These are phyloP conservation scores for Talaromyces ruber DNA, from an alignment of 495 filamentous ascomycete genomes.

Conservation along the genomic window DNA sequence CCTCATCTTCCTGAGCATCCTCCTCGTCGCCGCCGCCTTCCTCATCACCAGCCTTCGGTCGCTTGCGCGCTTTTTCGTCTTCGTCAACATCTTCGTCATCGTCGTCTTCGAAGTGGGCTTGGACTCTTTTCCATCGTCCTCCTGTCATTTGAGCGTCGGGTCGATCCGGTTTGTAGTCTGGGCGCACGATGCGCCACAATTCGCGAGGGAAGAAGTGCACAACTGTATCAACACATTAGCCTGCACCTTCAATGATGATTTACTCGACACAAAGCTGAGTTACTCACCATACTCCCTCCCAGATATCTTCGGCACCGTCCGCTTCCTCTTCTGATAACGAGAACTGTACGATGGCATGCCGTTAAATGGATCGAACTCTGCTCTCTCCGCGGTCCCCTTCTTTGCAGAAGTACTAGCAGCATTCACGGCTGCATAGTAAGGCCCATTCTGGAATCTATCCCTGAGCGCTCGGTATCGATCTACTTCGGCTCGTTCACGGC, in stretches of 20 bases:
- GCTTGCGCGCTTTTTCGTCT: constrained; percentile 20
- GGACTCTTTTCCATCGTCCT: constrained; percentile 15
- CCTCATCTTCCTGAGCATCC: constrained; percentile 22
- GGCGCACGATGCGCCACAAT: constrained; percentile 42
- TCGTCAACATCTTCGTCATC: constrained; percentile 28
- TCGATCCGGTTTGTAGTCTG: constrained; percentile 30
- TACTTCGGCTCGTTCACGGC: constrained; percentile 29
- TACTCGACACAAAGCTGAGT: not conserved
- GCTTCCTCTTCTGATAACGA: constrained; percentile 45
- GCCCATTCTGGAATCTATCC: constrained; percentile 45
- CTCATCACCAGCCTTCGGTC: constrained; percentile 19
- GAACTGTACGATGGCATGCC: constrained; percentile 51
- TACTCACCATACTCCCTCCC: constrained; percentile 42
- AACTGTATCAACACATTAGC: constrained; percentile 21
- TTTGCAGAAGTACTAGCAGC: constrained; percentile 33
- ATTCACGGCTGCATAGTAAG: constrained; percentile 48
- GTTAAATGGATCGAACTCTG: constrained; percentile 48
- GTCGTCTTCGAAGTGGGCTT: constrained; percentile 39
- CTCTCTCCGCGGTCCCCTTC: constrained; percentile 27
- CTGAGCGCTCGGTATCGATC: constrained; percentile 40
- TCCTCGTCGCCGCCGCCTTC: constrained; percentile 29
- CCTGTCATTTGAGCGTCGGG: constrained; percentile 22
- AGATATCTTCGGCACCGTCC: constrained; percentile 39
- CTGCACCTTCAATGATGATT: not conserved
- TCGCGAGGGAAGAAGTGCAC: constrained; percentile 51